Evolutionary conservation across 768 basidiomycete species (phyloP).

Genomic region (Boletus rufocinnamomeus): DNA sequence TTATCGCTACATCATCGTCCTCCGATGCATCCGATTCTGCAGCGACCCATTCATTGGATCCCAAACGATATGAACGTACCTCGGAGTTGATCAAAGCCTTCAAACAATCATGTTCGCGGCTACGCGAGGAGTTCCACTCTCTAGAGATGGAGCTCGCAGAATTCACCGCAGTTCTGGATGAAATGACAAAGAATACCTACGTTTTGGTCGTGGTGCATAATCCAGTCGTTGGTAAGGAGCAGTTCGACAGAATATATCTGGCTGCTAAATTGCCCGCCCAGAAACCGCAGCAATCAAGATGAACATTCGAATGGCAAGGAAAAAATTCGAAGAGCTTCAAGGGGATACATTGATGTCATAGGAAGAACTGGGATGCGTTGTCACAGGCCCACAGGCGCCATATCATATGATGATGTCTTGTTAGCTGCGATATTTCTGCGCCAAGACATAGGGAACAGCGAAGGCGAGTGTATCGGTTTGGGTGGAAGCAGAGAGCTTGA

Average conservation of each 20-base stretch:
- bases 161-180: constrained; percentile 88
- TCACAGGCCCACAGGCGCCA: background rate
- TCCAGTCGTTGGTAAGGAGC: constrained; percentile 73
- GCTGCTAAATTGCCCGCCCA: constrained; percentile 33
- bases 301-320: constrained; percentile 83
- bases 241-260: background rate
- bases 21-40: constrained; percentile 37
- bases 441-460: background rate
- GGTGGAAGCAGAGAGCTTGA: background rate
- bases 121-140: constrained; percentile 82
- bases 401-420: background rate
- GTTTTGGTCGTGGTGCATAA: constrained; percentile 88
- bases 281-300: constrained; percentile 87
- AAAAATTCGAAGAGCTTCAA: constrained; percentile 89
- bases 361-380: constrained; percentile 1
- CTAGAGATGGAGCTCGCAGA: constrained; percentile 84
- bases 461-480: background rate
- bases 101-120: constrained; percentile 85
- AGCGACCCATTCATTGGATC: constrained; percentile 51
- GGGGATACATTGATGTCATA: constrained; percentile 55
- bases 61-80: constrained; percentile 81
- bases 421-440: background rate
- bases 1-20: constrained; percentile 81
- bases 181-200: constrained; percentile 92
- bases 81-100: constrained; percentile 95